These are phyloP conservation scores for Pythium scleroteichum DNA, from an alignment of 352 stramenopile genomes.

Conservation along the genomic window DNA sequence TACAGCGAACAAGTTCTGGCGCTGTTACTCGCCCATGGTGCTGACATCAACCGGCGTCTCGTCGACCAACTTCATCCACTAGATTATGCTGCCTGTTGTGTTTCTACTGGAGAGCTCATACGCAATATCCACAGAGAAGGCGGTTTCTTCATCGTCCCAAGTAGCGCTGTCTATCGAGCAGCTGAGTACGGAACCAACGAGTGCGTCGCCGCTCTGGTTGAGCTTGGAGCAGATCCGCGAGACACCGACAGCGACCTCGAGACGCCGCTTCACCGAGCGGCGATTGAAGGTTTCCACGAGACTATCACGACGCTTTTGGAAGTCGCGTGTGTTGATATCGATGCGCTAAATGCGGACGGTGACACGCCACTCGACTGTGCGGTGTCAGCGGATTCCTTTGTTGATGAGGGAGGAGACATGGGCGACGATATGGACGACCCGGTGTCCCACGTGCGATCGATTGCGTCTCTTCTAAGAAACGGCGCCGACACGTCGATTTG, in stretches of 20 bases:
- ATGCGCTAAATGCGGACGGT: neutral
- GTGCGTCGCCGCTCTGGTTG: neutral
- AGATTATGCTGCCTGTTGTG: neutral
- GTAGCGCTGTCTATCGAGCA: neutral
- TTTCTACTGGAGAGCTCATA: neutral
- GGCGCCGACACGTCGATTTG: slow-evolving; percentile 1
- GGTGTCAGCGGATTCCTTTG: neutral
- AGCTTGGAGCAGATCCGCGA: slow-evolving; percentile 2
- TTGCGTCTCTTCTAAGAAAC: neutral
- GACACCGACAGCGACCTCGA: neutral
- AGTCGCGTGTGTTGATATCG: slow-evolving; percentile 3
- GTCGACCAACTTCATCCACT: neutral
- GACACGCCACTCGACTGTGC: slow-evolving; percentile 6
- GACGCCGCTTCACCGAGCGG: slow-evolving; percentile 1
- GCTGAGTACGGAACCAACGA: neutral
- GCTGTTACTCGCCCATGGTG: slow-evolving; percentile 6
- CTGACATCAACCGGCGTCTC: slow-evolving; percentile 2
- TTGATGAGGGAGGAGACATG: neutral
- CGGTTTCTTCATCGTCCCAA: neutral
- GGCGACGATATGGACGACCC: neutral
- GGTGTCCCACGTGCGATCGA: neutral
- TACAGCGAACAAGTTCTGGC: neutral
- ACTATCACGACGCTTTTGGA: neutral
- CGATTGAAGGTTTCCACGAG: neutral
- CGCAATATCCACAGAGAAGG: neutral